Evolutionary conservation across 306 rosid species (phyloP).

Genomic region (Trifolium fragiferum): DNA sequence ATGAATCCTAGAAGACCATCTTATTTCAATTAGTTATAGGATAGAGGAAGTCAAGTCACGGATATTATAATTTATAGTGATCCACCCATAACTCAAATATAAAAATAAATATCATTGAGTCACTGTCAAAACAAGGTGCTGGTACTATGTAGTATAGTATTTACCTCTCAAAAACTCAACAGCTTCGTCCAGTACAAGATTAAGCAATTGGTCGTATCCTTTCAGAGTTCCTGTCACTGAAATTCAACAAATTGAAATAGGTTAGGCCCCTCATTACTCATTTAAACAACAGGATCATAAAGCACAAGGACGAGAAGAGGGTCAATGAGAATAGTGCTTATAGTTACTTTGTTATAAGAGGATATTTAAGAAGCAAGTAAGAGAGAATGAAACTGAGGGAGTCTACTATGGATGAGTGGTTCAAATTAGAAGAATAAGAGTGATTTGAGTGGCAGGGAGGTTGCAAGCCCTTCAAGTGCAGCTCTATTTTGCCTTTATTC

Average conservation of each 20-base stretch:
- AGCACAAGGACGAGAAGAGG: background rate
- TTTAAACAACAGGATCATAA: background rate
- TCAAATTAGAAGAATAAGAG: background rate
- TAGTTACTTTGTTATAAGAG: too few species aligned
- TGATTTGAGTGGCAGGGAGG: slow-evolving; percentile 1
- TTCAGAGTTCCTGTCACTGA: slow-evolving; percentile 85
- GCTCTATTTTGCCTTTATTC: background rate
- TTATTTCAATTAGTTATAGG: too few species aligned
- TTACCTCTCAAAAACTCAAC: slow-evolving; percentile 90
- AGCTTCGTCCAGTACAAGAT: slow-evolving; percentile 94
- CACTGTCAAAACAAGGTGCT: background rate
- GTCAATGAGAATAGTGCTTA: too few species aligned
- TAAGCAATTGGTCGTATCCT: slow-evolving; percentile 93
- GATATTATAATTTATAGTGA: background rate
- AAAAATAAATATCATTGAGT: background rate
- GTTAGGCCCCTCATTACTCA: background rate
- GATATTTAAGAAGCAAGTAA: too few species aligned
- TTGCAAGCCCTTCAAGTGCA: background rate
- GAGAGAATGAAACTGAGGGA: background rate
- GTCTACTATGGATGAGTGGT: background rate
- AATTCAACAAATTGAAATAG: slow-evolving; percentile 36
- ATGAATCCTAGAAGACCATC: background rate
- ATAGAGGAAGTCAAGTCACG: background rate
- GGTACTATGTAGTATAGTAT: background rate
- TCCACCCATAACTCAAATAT: background rate